Conservation (phyloP, 768 basidiomycete species). For the Tulasnella sp. region DNA sequence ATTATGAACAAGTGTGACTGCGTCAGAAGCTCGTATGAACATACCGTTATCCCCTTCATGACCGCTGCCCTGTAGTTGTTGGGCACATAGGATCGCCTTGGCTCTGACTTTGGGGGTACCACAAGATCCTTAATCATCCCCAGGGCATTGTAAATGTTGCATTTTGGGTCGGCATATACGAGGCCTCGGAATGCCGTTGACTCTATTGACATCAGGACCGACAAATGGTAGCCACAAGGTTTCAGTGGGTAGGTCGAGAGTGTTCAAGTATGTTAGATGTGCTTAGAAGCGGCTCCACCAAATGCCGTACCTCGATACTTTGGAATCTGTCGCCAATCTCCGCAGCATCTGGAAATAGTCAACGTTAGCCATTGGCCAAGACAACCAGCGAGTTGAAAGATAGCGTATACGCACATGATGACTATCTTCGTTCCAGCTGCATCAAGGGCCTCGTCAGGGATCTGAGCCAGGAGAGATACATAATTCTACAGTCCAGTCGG, state of each 20-base stretch:
- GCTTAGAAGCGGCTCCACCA: not conserved
- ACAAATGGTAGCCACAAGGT: not conserved
- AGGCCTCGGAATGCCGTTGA: slow-evolving; percentile 7
- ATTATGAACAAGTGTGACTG: too few relatives aligned
- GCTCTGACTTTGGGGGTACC: slow-evolving; percentile 1
- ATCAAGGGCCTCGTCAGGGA: slow-evolving; percentile 4
- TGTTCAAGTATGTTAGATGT: not conserved
- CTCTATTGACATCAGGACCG: not conserved
- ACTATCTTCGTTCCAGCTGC: slow-evolving; percentile 14
- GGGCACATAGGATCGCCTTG: not conserved
- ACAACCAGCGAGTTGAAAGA: too few relatives aligned
- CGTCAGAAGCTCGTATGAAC: not conserved
- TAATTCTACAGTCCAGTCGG: slow-evolving; percentile 5
- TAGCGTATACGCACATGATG: too few relatives aligned
- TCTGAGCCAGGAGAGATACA: not conserved
- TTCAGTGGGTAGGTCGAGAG: not conserved
- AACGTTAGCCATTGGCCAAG: too few relatives aligned
- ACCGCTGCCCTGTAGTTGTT: not conserved
- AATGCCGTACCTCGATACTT: slow-evolving; percentile 7
- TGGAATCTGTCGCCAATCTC: slow-evolving; percentile 13
- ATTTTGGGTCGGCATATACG: slow-evolving; percentile 7
- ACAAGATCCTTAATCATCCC: slow-evolving; percentile 1
- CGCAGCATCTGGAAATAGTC: too few relatives aligned
- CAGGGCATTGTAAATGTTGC: slow-evolving; percentile 7
- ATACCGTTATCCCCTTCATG: slow-evolving; percentile 6